Percentiles rank a stretch among this genome's conserved stretches.
Evolutionary conservation across 1,284 basidiomycete genomes (phyloP).

Genomic region (Mycosarcoma mackinlayi): DNA sequence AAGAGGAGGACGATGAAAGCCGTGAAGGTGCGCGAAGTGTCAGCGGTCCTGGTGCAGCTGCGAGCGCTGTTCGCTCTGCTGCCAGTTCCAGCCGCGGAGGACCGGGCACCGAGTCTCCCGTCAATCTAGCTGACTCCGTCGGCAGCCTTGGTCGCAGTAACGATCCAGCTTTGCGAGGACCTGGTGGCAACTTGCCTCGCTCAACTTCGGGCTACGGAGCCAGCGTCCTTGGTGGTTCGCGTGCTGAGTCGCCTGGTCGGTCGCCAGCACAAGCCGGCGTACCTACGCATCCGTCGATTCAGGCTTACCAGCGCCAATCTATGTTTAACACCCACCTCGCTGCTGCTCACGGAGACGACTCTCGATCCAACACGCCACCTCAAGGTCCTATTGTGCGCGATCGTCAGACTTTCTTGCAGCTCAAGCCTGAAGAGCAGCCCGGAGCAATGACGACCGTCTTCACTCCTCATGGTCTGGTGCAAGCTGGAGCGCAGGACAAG

Average conservation of each 20-base stretch:
- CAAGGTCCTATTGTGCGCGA: constrained; percentile 35
- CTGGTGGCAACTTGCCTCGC: constrained; percentile 20
- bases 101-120: constrained; percentile 29
- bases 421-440: constrained; percentile 61
- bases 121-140: constrained; percentile 32
- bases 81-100: constrained; percentile 32
- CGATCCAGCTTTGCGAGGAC: constrained; percentile 9
- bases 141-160: constrained; percentile 34
- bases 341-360: constrained; percentile 51
- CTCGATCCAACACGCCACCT: constrained; percentile 50
- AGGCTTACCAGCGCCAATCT: constrained; percentile 48
- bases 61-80: constrained; percentile 18
- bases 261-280: constrained; percentile 26
- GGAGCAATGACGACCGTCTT: constrained; percentile 73
- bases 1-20: constrained; percentile 60
- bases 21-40: constrained; percentile 6
- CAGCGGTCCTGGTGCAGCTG: background rate
- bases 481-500: constrained; percentile 93
- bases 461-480: constrained; percentile 90
- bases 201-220: constrained; percentile 35
- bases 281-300: constrained; percentile 38
- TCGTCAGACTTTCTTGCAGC: constrained; percentile 62
- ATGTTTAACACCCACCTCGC: constrained; percentile 57
- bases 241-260: constrained; percentile 35
- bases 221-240: constrained; percentile 18